phyloP scores from a whole-genome alignment of 140 eudicot species.

The Oenanthe javanica region DNA sequence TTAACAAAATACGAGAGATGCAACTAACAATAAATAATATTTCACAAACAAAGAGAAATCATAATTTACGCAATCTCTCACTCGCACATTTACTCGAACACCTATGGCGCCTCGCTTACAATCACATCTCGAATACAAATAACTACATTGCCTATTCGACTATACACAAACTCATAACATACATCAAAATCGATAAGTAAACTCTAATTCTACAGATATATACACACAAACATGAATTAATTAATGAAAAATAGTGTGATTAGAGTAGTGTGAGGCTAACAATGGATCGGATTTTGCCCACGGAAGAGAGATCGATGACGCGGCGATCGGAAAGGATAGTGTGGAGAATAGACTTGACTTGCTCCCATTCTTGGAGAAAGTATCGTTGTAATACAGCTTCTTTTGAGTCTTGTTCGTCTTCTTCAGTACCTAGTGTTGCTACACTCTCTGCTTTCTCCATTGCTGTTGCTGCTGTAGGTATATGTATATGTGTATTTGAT shows the following conservation, averaged over 20 bases:
- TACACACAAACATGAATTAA: too few relatives aligned
- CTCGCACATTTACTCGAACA: too few relatives aligned
- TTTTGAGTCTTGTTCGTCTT: constrained; percentile 69
- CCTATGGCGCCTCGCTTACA: too few relatives aligned
- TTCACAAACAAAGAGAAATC: too few relatives aligned
- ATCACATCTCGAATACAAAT: too few relatives aligned
- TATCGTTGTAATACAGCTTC: constrained; percentile 60
- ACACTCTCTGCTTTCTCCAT: constrained; percentile 1
- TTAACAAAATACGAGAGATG: not conserved
- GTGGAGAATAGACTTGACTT: constrained; percentile 70
- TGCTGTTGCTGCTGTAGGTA: not conserved
- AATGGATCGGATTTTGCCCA: constrained; percentile 77
- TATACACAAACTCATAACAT: not conserved
- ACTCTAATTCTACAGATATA: too few relatives aligned
- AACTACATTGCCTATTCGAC: not conserved
- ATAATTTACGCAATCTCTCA: too few relatives aligned
- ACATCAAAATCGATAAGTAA: too few relatives aligned
- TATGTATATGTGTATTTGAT: too few relatives aligned
- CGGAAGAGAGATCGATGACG: constrained; percentile 66
- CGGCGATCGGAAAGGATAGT: constrained; percentile 59
- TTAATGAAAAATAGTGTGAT: too few relatives aligned
- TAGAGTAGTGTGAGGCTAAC: constrained; percentile 24
- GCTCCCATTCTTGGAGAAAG: constrained; percentile 86
- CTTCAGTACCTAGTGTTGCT: constrained; percentile 37
- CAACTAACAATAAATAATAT: constrained; percentile 45